Evolutionary conservation across 495 filamentous ascomycete species (phyloP), one percentile per base, ranked within the genome.

Genomic region (Daldinia childiae): DNA sequence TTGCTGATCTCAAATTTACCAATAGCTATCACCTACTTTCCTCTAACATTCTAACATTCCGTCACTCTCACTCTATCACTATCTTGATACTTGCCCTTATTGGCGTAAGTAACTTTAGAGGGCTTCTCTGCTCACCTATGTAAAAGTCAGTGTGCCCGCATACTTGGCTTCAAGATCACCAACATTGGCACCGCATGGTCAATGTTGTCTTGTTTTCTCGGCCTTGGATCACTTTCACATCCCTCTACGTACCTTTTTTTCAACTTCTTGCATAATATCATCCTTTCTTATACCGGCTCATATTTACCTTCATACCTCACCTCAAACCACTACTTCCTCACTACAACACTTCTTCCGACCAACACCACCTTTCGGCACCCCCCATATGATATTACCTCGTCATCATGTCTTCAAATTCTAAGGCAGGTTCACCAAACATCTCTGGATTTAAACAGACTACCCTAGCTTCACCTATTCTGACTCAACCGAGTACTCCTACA

Each of bases 361-460:
- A 54, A 30, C 6, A n/a, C 12, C 26, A 32, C 30, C 54, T 14
- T 57, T 57, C 30, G 12, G 30, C 12, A 6, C 26, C 3, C 54
- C 26, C 14, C 21, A 41, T 29, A 29, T 64, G 41, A 62, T 29
- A 58, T 55, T 26, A 41, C 43, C 52, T 64, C 11, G 17, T 36
- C 45, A 41, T 26, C 19, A 72, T 72, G 69, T 30, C 54, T 29
- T 32, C 55, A 0, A 9, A 43, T 26, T 39, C 58, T 3, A 63
- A 52, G 30, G 26, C 17, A 12, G 15, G 7, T 6, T 32, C 21
- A 5, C 48, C 30, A 26, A 39, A 39, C 15, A 8, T 11, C 27
- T 11, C 48, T 26, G 7, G 4, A 41, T 6, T 29, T 9, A 39
- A 26, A 8, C 54, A 45, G 6, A 4, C 30, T 50, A 21, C 55